A percentile compares a stretch with the other conserved stretches of the same genome.
phyloP scores from a whole-genome alignment of 352 stramenopile genomes.

The Globisporangium heterothallicum region DNA sequence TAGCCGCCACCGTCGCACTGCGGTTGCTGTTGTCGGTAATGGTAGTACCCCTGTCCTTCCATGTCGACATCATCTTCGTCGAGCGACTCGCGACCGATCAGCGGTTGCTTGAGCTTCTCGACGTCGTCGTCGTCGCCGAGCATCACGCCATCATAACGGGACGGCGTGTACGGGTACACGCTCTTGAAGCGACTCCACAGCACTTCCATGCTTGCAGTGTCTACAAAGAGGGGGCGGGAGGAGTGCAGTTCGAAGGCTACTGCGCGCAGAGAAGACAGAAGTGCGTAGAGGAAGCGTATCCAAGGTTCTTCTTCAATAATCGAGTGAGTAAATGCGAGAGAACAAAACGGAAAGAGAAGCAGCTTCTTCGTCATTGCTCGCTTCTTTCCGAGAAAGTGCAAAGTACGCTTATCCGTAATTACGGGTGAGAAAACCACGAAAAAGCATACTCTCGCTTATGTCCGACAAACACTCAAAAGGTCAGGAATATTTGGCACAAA shows the following conservation, averaged over 20 bases:
- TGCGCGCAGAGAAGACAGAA: neutral
- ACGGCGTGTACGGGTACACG: constrained; percentile 17
- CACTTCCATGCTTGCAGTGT: constrained; percentile 3
- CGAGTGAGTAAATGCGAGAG: too few relatives aligned
- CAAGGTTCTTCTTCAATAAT: constrained; percentile 14
- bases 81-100: constrained; percentile 27
- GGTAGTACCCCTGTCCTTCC: neutral
- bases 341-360: constrained; percentile 11
- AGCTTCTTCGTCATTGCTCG: too few relatives aligned
- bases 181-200: constrained; percentile 16
- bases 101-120: constrained; percentile 31
- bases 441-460: too few relatives aligned
- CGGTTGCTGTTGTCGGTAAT: neutral
- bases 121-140: constrained; percentile 28
- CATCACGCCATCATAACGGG: constrained; percentile 19
- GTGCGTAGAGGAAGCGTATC: neutral
- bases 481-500: too few relatives aligned
- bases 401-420: too few relatives aligned
- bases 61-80: constrained; percentile 7
- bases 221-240: neutral
- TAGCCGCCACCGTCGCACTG: too few relatives aligned
- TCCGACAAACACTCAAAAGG: too few relatives aligned
- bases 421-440: too few relatives aligned
- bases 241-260: neutral
- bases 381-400: too few relatives aligned